Conservation (phyloP, 371 early-diverging fungal species). For the Mortierella sp. region DNA sequence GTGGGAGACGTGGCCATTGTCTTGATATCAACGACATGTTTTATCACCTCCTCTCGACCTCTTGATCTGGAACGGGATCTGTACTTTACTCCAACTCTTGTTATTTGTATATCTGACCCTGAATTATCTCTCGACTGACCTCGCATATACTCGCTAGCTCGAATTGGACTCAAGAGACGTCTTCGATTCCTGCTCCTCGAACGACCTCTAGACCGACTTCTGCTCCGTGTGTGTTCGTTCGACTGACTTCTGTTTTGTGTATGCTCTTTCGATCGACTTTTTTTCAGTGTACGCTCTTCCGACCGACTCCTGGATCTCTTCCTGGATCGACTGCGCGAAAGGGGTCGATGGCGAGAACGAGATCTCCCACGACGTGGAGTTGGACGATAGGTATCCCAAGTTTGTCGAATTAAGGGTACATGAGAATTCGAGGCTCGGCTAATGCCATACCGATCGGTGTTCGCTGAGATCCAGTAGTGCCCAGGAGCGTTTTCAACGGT, state of each 20-base stretch:
- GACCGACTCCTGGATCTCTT: slow-evolving; percentile 19
- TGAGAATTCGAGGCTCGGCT: background rate
- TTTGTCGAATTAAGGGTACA: background rate
- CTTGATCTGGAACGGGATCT: background rate
- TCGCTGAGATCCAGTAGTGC: no score
- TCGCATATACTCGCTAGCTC: background rate
- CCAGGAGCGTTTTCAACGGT: background rate
- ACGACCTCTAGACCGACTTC: slow-evolving; percentile 2
- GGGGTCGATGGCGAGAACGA: background rate
- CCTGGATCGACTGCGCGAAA: slow-evolving; percentile 11
- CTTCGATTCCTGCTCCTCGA: background rate
- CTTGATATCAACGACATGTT: background rate
- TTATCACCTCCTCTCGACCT: background rate
- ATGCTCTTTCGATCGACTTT: background rate
- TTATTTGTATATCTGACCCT: background rate
- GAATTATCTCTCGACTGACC: background rate
- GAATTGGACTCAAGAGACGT: background rate
- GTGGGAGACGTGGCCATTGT: background rate
- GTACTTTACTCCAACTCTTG: background rate
- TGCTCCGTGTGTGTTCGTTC: background rate
- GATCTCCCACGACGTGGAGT: background rate
- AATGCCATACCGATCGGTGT: no score
- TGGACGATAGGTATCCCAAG: slow-evolving; percentile 9
- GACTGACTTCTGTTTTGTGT: background rate
- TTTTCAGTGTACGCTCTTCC: background rate